Percentiles rank a stretch among this genome's conserved stretches.
Evolutionary conservation across 2,329 filamentous ascomycete species (phyloP).

Genomic region (Aspergillus novofumigatus): DNA sequence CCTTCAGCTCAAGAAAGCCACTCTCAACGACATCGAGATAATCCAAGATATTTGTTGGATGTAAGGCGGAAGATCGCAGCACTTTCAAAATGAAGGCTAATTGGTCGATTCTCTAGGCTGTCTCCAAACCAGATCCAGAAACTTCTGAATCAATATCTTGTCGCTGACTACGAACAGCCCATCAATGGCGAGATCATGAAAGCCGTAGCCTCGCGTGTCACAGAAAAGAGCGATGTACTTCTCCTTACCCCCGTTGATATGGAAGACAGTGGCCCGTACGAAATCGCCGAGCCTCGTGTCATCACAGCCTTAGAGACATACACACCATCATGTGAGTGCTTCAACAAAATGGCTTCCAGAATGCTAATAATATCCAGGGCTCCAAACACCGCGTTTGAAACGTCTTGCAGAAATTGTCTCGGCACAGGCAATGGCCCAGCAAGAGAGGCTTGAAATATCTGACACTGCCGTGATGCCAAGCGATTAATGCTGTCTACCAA

Average conservation of each 20-base stretch:
- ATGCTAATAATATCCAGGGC: constrained; percentile 57
- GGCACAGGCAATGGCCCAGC: constrained; percentile 90
- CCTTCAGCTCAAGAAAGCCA: constrained; percentile 97
- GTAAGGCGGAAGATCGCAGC: constrained; percentile 55
- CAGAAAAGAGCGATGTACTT: constrained; percentile 95
- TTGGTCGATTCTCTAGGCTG: constrained; percentile 54
- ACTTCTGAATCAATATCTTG: constrained; percentile 94
- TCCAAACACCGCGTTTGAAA: constrained; percentile 93
- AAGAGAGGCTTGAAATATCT: constrained; percentile 68
- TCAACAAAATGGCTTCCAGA: neutral
- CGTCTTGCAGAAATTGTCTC: constrained; percentile 97
- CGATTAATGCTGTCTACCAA: constrained; percentile 27
- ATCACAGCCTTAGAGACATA: constrained; percentile 98
- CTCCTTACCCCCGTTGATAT: constrained; percentile 93
- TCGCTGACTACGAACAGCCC: constrained; percentile 97
- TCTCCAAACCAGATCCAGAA: constrained; percentile 99
- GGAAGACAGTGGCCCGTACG: constrained; percentile 97
- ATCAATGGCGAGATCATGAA: constrained; percentile 99
- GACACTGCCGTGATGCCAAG: constrained; percentile 25
- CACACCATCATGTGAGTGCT: constrained; percentile 83
- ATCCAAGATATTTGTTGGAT: constrained; percentile 99
- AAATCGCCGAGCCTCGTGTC: constrained; percentile 92
- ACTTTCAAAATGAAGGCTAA: constrained; percentile 2
- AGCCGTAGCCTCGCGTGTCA: constrained; percentile 91
- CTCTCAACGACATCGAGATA: constrained; percentile 97